Percentiles rank a stretch among this genome's conserved stretches.
These are phyloP conservation scores for Sindora glabra DNA, from an alignment of 306 rosid species.

Conservation along the genomic window DNA sequence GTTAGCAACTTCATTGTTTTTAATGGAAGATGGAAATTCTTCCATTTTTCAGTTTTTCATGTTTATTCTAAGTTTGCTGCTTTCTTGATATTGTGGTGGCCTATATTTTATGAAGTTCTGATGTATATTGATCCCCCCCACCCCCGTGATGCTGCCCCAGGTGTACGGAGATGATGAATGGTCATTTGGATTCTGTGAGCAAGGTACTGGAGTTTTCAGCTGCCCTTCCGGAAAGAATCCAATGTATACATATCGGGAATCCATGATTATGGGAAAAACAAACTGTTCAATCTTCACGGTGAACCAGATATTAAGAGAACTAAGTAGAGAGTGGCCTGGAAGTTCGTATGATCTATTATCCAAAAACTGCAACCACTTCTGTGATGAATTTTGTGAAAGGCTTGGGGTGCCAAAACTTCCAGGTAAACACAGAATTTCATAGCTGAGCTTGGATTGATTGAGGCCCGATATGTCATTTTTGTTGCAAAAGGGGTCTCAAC, in stretches of 20 bases:
- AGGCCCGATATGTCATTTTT: too few relatives aligned
- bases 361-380: slow-evolving; percentile 95
- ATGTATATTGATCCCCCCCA: too few relatives aligned
- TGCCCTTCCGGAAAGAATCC: slow-evolving; percentile 91
- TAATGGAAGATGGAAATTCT: too few relatives aligned
- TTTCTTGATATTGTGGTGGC: neutral
- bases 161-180: slow-evolving; percentile 90
- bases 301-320: slow-evolving; percentile 91
- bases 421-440: too few relatives aligned
- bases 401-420: slow-evolving; percentile 91
- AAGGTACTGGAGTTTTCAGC: slow-evolving; percentile 93
- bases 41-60: too few relatives aligned
- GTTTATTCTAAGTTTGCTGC: neutral
- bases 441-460: too few relatives aligned
- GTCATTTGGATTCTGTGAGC: slow-evolving; percentile 98
- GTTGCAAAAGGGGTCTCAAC: too few relatives aligned
- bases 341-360: slow-evolving; percentile 76
- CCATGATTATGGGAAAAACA: slow-evolving; percentile 65
- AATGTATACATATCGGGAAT: slow-evolving; percentile 87
- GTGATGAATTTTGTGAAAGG: slow-evolving; percentile 87
- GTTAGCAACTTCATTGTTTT: too few relatives aligned
- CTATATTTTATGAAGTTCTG: neutral
- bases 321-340: slow-evolving; percentile 98
- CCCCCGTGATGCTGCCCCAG: too few relatives aligned
- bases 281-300: slow-evolving; percentile 58